Base-by-base conservation (phyloP, 352 stramenopile genomes). In the Phytophthora syringae region DNA sequence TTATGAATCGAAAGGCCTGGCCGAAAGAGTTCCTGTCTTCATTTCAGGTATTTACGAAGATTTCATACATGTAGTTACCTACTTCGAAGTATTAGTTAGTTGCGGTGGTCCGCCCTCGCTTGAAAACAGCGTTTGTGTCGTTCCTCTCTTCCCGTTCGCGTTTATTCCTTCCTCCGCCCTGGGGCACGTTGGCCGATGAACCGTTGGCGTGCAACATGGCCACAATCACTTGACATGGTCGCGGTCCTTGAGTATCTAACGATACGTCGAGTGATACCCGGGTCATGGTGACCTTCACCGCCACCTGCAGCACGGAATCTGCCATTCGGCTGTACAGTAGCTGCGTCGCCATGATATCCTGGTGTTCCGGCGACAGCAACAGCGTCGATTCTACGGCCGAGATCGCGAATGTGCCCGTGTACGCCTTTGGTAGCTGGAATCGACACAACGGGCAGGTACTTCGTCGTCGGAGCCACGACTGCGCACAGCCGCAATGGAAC, bases 381-480 rank as follows among this genome's bases (percentile, higher is more conserved):
- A 90, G 69, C 39, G 76, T 80, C 55, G 84, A 90, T 59, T 76
- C 84, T 40, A 92, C 72, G 20, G 77, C 81, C 15, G 74, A 71
- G 24, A 92, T 71, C 18, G 80, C 81, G 53, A 88, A 92, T 58
- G 73, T 89, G 12, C 84, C 84, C 0, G 76, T 77, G 56, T 90
- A 89, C 37, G 80, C 80, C 57, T 83, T 86, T 20, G 72, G 80
- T 20, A 98, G 83, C 75, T 98, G 89, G 59, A 93, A 86, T 28
- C 97, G 95, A 67, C 96, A 99, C 15, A 97, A 88, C 15, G 94
- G 94, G 72, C 96, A 99, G 27, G 90, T 95, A 45, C 77, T 84
- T 58, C 97, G 89, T 50, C 92, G 89, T 47, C 82, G 67, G 36
- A 97, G 90, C 95, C 96, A 99, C 22, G 80, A 88, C 43, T 86